Base-by-base conservation (phyloP, 2,329 filamentous ascomycete genomes). In the Fusarium tupiense region DNA sequence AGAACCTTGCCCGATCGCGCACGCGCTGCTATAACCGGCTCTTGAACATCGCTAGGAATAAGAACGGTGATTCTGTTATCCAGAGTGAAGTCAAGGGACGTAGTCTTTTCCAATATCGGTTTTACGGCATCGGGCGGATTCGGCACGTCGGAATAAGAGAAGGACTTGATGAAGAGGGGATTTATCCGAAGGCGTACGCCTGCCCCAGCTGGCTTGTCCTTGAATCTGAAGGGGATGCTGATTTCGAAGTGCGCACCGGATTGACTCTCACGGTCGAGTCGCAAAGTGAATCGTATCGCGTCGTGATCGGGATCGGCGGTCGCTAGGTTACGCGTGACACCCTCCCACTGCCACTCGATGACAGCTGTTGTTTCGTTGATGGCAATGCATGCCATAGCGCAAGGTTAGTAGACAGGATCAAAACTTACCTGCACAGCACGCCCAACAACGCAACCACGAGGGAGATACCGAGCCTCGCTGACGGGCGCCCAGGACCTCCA, bases 101-200 rank as follows among this genome's bases (percentile, higher is more conserved):
- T 64, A 14, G 47, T 35, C 11, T 35, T 24, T 14, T 46, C 17
- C 10, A 66, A 47, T 19, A 41, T 24, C 35, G 35, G 40, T 6
- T 66, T 66, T 1, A 64, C 29, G 22, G 60, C 6, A 35, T 66
- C 59, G 33, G 63, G n/a, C 19, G 59, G 47, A 12, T 41, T 37
- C 3, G 29, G 6, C 11, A 35, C 20, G 12, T 41, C 52, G 29
- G 26, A 54, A 33, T 26, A 19, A 29, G 22, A 13, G 35, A 63
- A 64, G n/a, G 63, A 66, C 33, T 54, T 66, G 29, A 66, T 41
- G 13, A 64, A 66, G n/a, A 64, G 54, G 6, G 63, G 64, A 17
- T 44, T 67, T 19, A 69, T 57, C 1, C 56, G 56, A 10, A 69
- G 43, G 33, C 43, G 52, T 22, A 69, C 8, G 2, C 37, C 63